Evolutionary conservation across 164 flowering plant species (phyloP).

Genomic region (Dillenia suffruticosa): DNA sequence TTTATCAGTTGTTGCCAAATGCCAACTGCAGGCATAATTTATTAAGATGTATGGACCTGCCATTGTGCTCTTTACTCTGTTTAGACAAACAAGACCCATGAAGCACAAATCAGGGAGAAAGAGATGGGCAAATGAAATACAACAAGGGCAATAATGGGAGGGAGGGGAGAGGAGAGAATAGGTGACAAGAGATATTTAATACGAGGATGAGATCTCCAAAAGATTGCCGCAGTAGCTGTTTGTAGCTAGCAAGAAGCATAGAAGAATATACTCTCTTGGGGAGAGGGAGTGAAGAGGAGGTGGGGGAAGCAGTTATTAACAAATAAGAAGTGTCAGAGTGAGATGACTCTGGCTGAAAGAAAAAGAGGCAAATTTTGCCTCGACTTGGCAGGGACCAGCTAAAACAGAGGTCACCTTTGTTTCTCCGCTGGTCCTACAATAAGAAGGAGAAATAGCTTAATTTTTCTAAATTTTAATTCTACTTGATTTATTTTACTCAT

Average conservation of each 20-base stretch:
- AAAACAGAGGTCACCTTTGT: slow-evolving; percentile 6
- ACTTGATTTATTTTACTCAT: too few species aligned
- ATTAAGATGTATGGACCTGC: too few species aligned
- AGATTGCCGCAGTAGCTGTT: neutral
- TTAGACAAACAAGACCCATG: too few species aligned
- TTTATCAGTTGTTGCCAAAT: too few species aligned
- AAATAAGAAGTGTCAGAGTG: neutral
- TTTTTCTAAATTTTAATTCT: too few species aligned
- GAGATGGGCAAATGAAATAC: neutral
- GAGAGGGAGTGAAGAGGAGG: slow-evolving; percentile 7
- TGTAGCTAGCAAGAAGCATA: neutral
- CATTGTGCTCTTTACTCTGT: too few species aligned
- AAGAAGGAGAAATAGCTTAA: neutral
- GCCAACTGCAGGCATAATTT: too few species aligned
- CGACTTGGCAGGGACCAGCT: neutral
- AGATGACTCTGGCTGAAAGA: slow-evolving; percentile 10
- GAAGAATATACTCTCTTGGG: slow-evolving; percentile 7
- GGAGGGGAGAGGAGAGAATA: too few species aligned
- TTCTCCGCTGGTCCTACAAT: slow-evolving; percentile 9
- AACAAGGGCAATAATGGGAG: neutral
- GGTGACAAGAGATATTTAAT: slow-evolving; percentile 1
- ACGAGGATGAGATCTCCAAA: slow-evolving; percentile 3
- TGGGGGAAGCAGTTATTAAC: slow-evolving; percentile 3
- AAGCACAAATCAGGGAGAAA: neutral
- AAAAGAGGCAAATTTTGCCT: slow-evolving; percentile 2